Evolutionary conservation across 805 yeast genomes (phyloP).

Genomic region (Candida adriatica): DNA sequence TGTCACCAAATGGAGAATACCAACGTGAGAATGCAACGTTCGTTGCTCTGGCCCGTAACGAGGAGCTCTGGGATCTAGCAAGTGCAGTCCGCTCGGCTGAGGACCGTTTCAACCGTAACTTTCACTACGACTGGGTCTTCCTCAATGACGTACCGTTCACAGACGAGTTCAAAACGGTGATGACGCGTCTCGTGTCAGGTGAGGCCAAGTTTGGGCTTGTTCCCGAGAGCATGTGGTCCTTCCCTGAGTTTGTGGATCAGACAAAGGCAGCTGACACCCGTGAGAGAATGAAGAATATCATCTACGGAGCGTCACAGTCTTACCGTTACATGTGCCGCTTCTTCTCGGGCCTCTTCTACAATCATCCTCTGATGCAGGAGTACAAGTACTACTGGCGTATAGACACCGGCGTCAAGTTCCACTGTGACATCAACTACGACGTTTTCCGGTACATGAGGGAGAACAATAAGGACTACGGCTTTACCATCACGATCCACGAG

Average conservation of each 20-base stretch:
- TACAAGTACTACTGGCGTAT: slow-evolving; percentile 94
- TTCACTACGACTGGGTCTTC: slow-evolving; percentile 91
- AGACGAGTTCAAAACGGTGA: slow-evolving; percentile 69
- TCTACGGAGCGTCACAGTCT: slow-evolving; percentile 60
- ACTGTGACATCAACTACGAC: slow-evolving; percentile 79
- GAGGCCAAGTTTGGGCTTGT: slow-evolving; percentile 69
- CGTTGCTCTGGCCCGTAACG: slow-evolving; percentile 72
- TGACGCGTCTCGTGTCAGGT: slow-evolving; percentile 69
- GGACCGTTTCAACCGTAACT: slow-evolving; percentile 80
- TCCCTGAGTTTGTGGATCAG: slow-evolving; percentile 76
- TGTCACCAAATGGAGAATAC: slow-evolving; percentile 5
- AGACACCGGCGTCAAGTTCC: slow-evolving; percentile 77
- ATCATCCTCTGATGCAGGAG: slow-evolving; percentile 66
- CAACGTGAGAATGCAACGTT: slow-evolving; percentile 67
- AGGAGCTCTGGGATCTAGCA: slow-evolving; percentile 56
- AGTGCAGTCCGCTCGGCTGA: slow-evolving; percentile 72
- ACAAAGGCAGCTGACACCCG: slow-evolving; percentile 55
- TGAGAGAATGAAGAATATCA: slow-evolving; percentile 44
- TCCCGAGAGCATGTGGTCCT: slow-evolving; percentile 83
- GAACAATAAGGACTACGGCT: slow-evolving; percentile 66
- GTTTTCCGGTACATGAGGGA: slow-evolving; percentile 78
- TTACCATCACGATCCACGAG: slow-evolving; percentile 75
- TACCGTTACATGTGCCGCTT: slow-evolving; percentile 91
- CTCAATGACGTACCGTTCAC: slow-evolving; percentile 81
- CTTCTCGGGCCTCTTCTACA: slow-evolving; percentile 85